phyloP scores from a whole-genome alignment of 2,329 filamentous ascomycete species.

The Didymella glomerata region DNA sequence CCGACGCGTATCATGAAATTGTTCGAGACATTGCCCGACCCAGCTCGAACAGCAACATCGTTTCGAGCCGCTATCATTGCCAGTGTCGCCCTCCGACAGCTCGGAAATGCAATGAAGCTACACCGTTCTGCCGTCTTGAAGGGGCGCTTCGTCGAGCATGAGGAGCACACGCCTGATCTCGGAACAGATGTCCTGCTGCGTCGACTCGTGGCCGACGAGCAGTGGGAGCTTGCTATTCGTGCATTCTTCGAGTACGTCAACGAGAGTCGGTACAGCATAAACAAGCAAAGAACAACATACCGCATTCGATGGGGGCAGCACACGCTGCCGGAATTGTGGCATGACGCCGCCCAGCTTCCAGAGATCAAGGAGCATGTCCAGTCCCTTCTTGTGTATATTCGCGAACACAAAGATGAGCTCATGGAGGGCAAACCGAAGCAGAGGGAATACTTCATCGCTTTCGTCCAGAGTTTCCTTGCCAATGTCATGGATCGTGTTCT shows the following conservation, averaged over 20 bases:
- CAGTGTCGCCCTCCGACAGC: slow-evolving; percentile 53
- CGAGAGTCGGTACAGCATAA: slow-evolving; percentile 11
- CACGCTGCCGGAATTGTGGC: slow-evolving; percentile 37
- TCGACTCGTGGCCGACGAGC: slow-evolving; percentile 41
- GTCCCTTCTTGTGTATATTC: slow-evolving; percentile 41
- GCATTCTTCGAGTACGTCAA: slow-evolving; percentile 32
- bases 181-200: slow-evolving; percentile 45
- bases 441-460: slow-evolving; percentile 24
- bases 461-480: slow-evolving; percentile 40
- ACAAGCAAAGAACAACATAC: slow-evolving; percentile 8
- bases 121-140: slow-evolving; percentile 32
- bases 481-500: slow-evolving; percentile 41
- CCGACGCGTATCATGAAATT: slow-evolving; percentile 55
- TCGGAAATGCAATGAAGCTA: slow-evolving; percentile 51
- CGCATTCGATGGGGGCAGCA: slow-evolving; percentile 15
- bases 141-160: slow-evolving; percentile 10
- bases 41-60: slow-evolving; percentile 52
- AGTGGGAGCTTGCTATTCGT: slow-evolving; percentile 49
- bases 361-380: slow-evolving; percentile 35
- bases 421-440: slow-evolving; percentile 16
- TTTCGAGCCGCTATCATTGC: slow-evolving; percentile 58
- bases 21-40: slow-evolving; percentile 54
- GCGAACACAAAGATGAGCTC: slow-evolving; percentile 37
- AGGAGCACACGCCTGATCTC: slow-evolving; percentile 22
- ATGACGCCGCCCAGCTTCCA: slow-evolving; percentile 32